Evolutionary conservation across 1,284 basidiomycete genomes (phyloP).

Genomic region (Ustilago hordei): DNA sequence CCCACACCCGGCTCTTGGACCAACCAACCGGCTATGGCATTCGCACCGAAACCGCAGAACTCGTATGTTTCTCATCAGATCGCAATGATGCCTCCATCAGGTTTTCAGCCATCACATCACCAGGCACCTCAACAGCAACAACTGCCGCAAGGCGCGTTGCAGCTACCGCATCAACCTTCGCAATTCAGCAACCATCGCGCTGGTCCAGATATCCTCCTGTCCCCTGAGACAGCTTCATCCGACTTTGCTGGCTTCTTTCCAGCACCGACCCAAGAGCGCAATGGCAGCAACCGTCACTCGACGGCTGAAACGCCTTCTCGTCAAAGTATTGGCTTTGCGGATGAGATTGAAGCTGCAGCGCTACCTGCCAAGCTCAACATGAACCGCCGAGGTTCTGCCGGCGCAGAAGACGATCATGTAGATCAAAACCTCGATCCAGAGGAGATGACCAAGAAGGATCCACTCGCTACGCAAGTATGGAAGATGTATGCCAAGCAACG

Average conservation of each 20-base stretch:
- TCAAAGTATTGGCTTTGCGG: constrained; percentile 30
- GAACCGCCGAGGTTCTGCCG: constrained; percentile 58
- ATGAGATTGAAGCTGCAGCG: constrained; percentile 19
- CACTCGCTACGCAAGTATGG: constrained; percentile 94
- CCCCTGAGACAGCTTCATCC: constrained; percentile 29
- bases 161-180: constrained; percentile 23
- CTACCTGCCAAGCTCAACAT: constrained; percentile 36
- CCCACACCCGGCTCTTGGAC: constrained; percentile 28
- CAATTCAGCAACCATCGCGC: constrained; percentile 45
- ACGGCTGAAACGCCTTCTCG: constrained; percentile 26
- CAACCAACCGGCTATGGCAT: constrained; percentile 17
- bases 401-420: constrained; percentile 42
- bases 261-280: constrained; percentile 8
- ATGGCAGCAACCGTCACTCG: constrained; percentile 21
- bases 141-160: constrained; percentile 27
- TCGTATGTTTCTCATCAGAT: constrained; percentile 25
- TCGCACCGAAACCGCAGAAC: constrained; percentile 18
- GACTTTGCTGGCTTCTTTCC: constrained; percentile 37
- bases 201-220: constrained; percentile 23
- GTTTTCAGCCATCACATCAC: constrained; percentile 18
- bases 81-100: constrained; percentile 17
- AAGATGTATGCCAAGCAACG: constrained; percentile 93
- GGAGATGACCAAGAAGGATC: constrained; percentile 77
- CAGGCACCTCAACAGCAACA: constrained; percentile 22
- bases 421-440: constrained; percentile 59